Base-by-base conservation (phyloP, 371 early-diverging fungal species). In the Capillidium heterosporum region DNA sequence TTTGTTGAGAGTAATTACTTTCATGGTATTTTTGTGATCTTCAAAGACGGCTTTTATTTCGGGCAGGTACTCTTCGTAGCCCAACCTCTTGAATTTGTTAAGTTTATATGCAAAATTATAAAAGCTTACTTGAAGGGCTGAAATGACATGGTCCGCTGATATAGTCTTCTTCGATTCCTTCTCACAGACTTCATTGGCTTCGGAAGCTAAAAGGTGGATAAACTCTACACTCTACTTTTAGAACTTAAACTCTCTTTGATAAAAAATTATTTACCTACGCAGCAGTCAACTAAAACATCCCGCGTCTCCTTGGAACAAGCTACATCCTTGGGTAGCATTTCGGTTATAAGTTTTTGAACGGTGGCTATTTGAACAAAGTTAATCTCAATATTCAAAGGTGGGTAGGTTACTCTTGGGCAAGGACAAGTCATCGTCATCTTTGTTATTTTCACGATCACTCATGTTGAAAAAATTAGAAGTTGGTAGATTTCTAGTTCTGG, bases 111-210 rank as follows among this genome's bases (percentile, higher is more conserved):
- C n/a, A n/a, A n/a, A 54, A 23, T 19, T 26, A 32, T 27, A 31
- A 11, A 50, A 7, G 5, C 31, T 21, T 63, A 82, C 85, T 67
- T 86, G 78, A 41, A 98, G 70, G 3, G 99, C 93, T 4, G 81
- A 63, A 32, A 94, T 74, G 3, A 99, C 88, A 68, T 99, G 99
- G 61, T 98, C 97, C 27, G 91, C 91, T 0, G 89, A 87, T 58
- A 99, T 98, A 1, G 98, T 98, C 73, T 98, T 99, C 66, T 92
- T 95, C 19, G 84, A 77, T 58, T 94, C 95, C 62, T 90, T 91
- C 66, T 98, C 98, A 68, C 98, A 98, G 26, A 88, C 82, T 47
- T 92, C 92, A 70, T 98, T 98, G 13, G 99, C 91, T 61, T 93
- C 90, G 1, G 89, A 82, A 21, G 93, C 89, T 40, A 92, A 71